Evolutionary conservation across 441 rosid genomes (phyloP).

Genomic region (Erodium trifolium): DNA sequence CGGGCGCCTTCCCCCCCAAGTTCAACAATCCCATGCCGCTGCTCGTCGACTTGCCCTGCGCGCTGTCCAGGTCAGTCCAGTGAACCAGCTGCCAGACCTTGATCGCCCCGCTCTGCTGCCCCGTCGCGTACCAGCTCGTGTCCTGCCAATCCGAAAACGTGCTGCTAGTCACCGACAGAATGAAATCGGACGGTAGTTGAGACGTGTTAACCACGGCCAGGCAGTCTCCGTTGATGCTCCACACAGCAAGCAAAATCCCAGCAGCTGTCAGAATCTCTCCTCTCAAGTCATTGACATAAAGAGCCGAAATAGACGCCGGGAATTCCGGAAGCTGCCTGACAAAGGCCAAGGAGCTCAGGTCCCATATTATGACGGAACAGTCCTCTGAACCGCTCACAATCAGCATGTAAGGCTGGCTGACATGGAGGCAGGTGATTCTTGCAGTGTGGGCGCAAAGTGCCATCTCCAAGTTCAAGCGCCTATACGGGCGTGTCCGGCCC

Average conservation of each 20-base stretch:
- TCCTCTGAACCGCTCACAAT: slow-evolving; percentile 96
- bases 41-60: slow-evolving; percentile 36
- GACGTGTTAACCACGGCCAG: slow-evolving; percentile 89
- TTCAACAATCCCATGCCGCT: slow-evolving; percentile 49
- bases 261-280: slow-evolving; percentile 97
- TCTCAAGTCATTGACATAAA: slow-evolving; percentile 82
- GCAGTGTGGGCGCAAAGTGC: slow-evolving; percentile 79
- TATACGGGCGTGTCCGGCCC: slow-evolving; percentile 37
- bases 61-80: slow-evolving; percentile 47
- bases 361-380: slow-evolving; percentile 89
- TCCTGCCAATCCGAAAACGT: slow-evolving; percentile 92
- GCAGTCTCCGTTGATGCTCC: slow-evolving; percentile 99
- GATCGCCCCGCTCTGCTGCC: slow-evolving; percentile 98
- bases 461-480: slow-evolving; percentile 61
- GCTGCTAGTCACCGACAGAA: slow-evolving; percentile 77
- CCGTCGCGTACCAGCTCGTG: slow-evolving; percentile 89
- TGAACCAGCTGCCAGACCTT: slow-evolving; percentile 97
- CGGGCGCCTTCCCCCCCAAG: slow-evolving; percentile 57
- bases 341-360: slow-evolving; percentile 80
- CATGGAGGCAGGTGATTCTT: slow-evolving; percentile 78
- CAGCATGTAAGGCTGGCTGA: slow-evolving; percentile 97
- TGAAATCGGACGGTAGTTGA: slow-evolving; percentile 93
- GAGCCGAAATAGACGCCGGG: slow-evolving; percentile 37
- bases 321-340: slow-evolving; percentile 89
- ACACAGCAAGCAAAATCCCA: slow-evolving; percentile 89